Evolutionary conservation across 495 filamentous ascomycete species (phyloP), one percentile per base, ranked within the genome.

Genomic region (Hyaloscypha variabilis): DNA sequence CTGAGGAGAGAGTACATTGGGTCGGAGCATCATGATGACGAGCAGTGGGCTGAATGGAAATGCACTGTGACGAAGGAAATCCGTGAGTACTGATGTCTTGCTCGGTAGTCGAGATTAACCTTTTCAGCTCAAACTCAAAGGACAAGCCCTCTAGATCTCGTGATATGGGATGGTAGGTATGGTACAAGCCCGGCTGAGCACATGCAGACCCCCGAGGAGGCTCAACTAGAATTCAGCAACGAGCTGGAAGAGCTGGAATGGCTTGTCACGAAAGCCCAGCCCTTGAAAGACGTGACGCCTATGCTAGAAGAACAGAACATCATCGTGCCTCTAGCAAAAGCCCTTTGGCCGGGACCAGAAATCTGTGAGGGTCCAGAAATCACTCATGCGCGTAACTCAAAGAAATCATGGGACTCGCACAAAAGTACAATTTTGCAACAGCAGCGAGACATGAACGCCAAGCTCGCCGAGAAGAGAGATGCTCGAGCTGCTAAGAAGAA

Each of bases 21-120:
- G 13, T 60, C 63, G 13, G 26, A 24, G 30, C 24, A 58, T 25
- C 50, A 61, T 34, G 66, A 69, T 63, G 66, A 71, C 54, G 62
- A 63, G 26, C 17, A 64, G 26, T 68, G 66, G 69, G 63, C 57
- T 2, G 28, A 6, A 6, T 71, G 63, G 62, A 68, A 66, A 26
- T 46, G 17, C 4, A 11, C 14, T 31, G 52, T 10, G 39, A 21
- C 23, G 25, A 14, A 26, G 29, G 39, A 51, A 8, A 51, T 31
- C 11, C 24, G 49, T 64, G 14, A 54, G 29, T 29, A 34, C 14
- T n/a, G 3, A 17, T 1, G 23, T 28, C 8, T 6, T 49, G 4
- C 6, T 49, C 10, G 23, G 19, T 8, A 36, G 39, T 17, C 19
- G 5, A 39, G 23, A 23, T 24, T 24, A 19, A 17, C 19, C 6